phyloP scores from a whole-genome alignment of 2,329 filamentous ascomycete species.

The Blastomyces parvus region DNA sequence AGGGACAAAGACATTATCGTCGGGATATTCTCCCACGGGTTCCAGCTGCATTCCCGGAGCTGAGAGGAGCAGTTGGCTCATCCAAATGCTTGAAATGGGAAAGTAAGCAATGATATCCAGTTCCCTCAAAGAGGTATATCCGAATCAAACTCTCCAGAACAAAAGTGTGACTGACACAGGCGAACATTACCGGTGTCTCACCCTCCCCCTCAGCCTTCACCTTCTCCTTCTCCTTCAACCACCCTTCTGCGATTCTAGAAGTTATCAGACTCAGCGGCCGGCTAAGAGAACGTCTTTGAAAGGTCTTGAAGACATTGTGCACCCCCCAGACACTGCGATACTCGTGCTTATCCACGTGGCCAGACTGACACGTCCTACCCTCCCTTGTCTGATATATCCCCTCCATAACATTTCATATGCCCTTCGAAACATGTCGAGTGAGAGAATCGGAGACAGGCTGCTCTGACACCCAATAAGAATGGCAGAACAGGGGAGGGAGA shows the following conservation, averaged over 20 bases:
- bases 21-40: neutral
- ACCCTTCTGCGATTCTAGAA: neutral
- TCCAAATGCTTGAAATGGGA: neutral
- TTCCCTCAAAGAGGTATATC: neutral
- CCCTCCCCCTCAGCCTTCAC: neutral
- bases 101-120: neutral
- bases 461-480: neutral
- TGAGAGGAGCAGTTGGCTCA: neutral
- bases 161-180: neutral
- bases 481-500: neutral
- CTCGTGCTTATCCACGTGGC: neutral
- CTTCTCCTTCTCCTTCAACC: neutral
- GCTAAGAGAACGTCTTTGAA: neutral
- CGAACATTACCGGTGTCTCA: neutral
- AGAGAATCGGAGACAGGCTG: neutral
- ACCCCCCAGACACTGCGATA: neutral
- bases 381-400: neutral
- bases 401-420: neutral
- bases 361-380: neutral
- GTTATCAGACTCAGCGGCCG: neutral
- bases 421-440: neutral
- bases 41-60: neutral
- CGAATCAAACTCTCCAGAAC: neutral
- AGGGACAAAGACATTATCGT: neutral
- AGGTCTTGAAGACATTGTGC: neutral